Evolutionary conservation across 176 grass and related monocot genomes (phyloP).

Genomic region (Canna indica): DNA sequence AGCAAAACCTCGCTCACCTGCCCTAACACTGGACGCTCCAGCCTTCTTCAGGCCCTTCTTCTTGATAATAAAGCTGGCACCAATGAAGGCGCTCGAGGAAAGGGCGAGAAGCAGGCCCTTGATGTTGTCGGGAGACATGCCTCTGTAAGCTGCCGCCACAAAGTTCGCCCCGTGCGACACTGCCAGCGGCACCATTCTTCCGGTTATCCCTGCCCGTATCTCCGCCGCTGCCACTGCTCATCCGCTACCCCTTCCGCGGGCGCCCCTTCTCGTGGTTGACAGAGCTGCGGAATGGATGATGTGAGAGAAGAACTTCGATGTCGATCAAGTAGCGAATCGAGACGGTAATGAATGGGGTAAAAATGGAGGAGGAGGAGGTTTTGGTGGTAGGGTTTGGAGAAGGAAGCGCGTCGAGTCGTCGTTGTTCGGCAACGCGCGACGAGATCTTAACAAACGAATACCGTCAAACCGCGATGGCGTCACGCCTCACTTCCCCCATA

Average conservation of each 20-base stretch:
- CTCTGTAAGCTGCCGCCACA: not conserved
- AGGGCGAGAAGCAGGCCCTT: conserved; percentile 1
- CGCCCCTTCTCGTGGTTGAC: not conserved
- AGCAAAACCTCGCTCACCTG: not conserved
- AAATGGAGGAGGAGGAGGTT: not conserved
- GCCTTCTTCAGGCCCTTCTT: conserved; percentile 5
- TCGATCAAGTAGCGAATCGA: not conserved
- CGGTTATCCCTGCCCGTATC: not conserved
- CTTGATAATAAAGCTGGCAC: conserved; percentile 6
- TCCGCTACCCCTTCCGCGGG: too few species aligned
- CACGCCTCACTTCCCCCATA: not conserved
- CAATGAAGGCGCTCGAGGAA: conserved; percentile 6
- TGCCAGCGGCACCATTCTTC: not conserved
- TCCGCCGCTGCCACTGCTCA: not conserved
- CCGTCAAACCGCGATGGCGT: not conserved
- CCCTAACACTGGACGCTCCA: not conserved
- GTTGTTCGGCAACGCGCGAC: not conserved
- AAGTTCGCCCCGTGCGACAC: not conserved
- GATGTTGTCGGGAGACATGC: conserved; percentile 7
- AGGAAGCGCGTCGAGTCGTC: not conserved
- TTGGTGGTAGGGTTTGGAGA: too few species aligned
- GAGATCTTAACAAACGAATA: not conserved
- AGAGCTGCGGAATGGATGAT: not conserved
- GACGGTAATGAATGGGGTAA: not conserved
- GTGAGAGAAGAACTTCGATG: not conserved